These are phyloP conservation scores for Blastomyces gilchristii DNA, from an alignment of 2,329 filamentous ascomycete genomes.

Conservation along the genomic window DNA sequence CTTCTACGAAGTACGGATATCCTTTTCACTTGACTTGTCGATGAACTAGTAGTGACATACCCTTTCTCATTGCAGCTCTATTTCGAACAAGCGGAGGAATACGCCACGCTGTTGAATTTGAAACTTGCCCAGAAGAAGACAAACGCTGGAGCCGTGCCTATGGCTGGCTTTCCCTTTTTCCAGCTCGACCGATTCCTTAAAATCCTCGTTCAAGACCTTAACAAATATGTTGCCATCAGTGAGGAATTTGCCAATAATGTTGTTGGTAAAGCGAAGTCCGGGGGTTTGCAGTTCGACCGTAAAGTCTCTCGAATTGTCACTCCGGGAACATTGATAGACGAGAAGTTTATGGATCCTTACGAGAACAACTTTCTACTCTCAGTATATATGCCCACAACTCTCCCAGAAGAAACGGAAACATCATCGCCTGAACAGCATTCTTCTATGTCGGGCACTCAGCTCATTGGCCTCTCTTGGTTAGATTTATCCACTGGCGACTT, in stretches of 20 bases:
- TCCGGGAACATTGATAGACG: conserved; percentile 89
- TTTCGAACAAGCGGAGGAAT: conserved; percentile 87
- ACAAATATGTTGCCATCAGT: conserved; percentile 83
- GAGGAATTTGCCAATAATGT: conserved; percentile 78
- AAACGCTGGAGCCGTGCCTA: conserved; percentile 67
- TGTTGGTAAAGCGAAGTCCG: conserved; percentile 59
- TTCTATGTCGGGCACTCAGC: conserved; percentile 28
- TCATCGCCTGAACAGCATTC: conserved; percentile 21
- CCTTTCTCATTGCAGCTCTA: conserved; percentile 51
- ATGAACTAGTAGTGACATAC: neutral
- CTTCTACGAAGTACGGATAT: conserved; percentile 65
- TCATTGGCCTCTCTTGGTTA: conserved; percentile 78
- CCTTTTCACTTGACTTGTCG: neutral
- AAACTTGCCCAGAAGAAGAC: conserved; percentile 77
- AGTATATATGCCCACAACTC: conserved; percentile 50
- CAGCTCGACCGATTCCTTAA: conserved; percentile 91
- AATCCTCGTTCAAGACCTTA: conserved; percentile 79
- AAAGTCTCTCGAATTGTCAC: conserved; percentile 81
- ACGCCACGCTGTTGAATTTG: conserved; percentile 73
- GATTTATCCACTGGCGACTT: conserved; percentile 94
- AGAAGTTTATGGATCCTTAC: conserved; percentile 91
- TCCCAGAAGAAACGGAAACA: conserved; percentile 15
- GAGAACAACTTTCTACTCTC: conserved; percentile 88
- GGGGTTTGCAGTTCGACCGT: conserved; percentile 74
- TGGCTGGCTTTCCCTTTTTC: conserved; percentile 91